phyloP scores from a whole-genome alignment of 768 basidiomycete genomes.

The Tulasnella sp. region DNA sequence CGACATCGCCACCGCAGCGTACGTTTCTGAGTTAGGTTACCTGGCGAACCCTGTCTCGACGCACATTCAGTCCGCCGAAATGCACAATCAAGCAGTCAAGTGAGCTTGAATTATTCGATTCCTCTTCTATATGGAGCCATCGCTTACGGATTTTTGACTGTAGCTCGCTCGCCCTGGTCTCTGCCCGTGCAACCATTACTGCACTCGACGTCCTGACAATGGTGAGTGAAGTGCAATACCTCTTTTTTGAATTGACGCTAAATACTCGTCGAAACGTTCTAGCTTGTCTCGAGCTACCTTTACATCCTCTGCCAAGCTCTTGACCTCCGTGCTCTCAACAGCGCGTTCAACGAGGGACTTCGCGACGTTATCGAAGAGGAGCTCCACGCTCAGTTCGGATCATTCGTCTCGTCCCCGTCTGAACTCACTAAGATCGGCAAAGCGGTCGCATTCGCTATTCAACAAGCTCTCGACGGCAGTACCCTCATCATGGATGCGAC shows the following conservation, averaged over 20 bases:
- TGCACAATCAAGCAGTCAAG: conserved; percentile 93
- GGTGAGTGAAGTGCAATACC: conserved; percentile 29
- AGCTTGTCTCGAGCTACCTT: conserved; percentile 66
- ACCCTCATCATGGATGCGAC: conserved; percentile 58
- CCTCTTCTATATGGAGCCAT: not conserved
- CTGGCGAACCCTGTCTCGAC: conserved; percentile 82
- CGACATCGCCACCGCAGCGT: conserved; percentile 79
- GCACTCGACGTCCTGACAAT: conserved; percentile 75
- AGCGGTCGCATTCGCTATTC: conserved; percentile 41
- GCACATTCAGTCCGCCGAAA: conserved; percentile 81
- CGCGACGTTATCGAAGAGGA: conserved; percentile 50
- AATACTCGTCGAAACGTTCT: not conserved
- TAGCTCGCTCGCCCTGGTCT: conserved; percentile 80
- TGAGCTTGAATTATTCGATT: conserved; percentile 41
- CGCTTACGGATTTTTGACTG: not conserved
- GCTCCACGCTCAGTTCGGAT: conserved; percentile 46
- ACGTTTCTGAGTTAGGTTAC: conserved; percentile 75
- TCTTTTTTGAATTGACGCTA: not conserved
- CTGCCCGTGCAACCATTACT: conserved; percentile 72
- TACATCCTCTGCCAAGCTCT: conserved; percentile 81
- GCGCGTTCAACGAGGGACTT: conserved; percentile 56
- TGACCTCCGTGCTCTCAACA: conserved; percentile 73
- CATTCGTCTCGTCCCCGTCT: conserved; percentile 40
- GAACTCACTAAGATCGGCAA: conserved; percentile 43
- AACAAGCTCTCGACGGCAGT: conserved; percentile 57